A percentile compares a stretch with the other conserved stretches of the same genome.
Evolutionary conservation across 2,329 filamentous ascomycete species (phyloP).

Genomic region (Colletotrichum truncatum): DNA sequence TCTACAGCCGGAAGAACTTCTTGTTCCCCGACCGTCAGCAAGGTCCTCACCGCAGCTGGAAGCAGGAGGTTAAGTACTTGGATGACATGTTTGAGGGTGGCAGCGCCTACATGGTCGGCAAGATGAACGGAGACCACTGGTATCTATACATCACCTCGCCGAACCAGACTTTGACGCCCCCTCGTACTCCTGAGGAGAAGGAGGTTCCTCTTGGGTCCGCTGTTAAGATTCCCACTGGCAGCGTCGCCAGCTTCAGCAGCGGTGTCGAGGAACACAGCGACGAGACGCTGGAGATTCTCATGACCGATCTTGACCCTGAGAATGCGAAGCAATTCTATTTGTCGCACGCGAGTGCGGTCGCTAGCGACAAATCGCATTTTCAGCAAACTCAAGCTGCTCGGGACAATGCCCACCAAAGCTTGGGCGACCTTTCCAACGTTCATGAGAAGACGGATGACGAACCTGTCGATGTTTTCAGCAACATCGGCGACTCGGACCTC

Average conservation of each 20-base stretch:
- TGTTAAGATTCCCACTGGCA: constrained; percentile 65
- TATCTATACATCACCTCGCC: constrained; percentile 97
- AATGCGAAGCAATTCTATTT: constrained; percentile 77
- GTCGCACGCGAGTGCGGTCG: constrained; percentile 84
- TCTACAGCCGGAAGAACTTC: constrained; percentile 99
- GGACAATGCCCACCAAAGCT: constrained; percentile 65
- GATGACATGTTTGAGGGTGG: constrained; percentile 92
- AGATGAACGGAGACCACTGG: constrained; percentile 99
- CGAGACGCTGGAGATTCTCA: constrained; percentile 80
- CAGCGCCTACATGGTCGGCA: constrained; percentile 99
- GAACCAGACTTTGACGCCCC: constrained; percentile 80
- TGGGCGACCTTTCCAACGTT: constrained; percentile 64
- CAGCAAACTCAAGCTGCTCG: constrained; percentile 72
- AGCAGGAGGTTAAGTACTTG: constrained; percentile 91
- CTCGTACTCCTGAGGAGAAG: constrained; percentile 72
- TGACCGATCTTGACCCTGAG: constrained; percentile 76
- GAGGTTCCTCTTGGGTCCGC: constrained; percentile 36
- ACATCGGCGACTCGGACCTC: constrained; percentile 62
- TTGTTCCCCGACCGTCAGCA: constrained; percentile 94
- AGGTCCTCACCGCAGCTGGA: constrained; percentile 96
- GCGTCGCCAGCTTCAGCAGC: constrained; percentile 43
- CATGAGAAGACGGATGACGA: constrained; percentile 58
- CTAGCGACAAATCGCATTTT: constrained; percentile 76
- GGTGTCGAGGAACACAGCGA: constrained; percentile 65
- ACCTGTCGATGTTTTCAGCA: constrained; percentile 82